Evolutionary conservation across 2,329 filamentous ascomycete genomes (phyloP).

Genomic region (Biscogniauxia sp.): DNA sequence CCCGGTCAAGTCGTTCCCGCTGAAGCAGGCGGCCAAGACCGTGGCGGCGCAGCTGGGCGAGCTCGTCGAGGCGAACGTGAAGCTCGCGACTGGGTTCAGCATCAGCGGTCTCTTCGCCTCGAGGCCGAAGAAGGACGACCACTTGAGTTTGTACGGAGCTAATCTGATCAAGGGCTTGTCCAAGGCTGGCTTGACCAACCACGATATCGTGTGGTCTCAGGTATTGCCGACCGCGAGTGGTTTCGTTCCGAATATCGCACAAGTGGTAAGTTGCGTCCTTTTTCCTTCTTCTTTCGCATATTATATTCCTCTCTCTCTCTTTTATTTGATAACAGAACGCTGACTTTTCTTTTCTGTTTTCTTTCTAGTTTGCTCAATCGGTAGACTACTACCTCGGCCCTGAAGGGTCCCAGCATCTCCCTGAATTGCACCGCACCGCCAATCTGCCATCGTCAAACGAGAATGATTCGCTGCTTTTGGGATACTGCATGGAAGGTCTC

Average conservation of each 20-base stretch:
- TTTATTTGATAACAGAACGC: not conserved
- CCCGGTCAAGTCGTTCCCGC: conserved; percentile 62
- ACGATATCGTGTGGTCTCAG: conserved; percentile 70
- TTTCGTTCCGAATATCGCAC: conserved; percentile 68
- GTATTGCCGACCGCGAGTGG: conserved; percentile 66
- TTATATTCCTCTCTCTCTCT: too few species aligned
- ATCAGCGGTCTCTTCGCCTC: conserved; percentile 54
- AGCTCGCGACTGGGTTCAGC: conserved; percentile 47
- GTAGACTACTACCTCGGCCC: conserved; percentile 69
- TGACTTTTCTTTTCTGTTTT: conserved; percentile 16
- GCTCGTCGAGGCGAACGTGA: conserved; percentile 64
- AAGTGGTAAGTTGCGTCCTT: conserved; percentile 49
- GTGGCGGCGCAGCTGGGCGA: conserved; percentile 58
- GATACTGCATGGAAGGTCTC: conserved; percentile 70
- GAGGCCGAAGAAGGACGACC: conserved; percentile 47
- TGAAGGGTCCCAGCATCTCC: conserved; percentile 52
- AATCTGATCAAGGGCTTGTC: conserved; percentile 64
- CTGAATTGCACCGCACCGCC: conserved; percentile 61
- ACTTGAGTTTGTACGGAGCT: conserved; percentile 61
- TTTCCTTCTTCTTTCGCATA: not conserved
- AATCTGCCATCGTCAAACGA: conserved; percentile 52
- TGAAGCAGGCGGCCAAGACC: conserved; percentile 56
- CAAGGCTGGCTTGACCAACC: conserved; percentile 58
- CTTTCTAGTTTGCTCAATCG: conserved; percentile 63
- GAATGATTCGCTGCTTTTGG: conserved; percentile 62